A percentile compares a stretch with the other conserved stretches of the same genome.
Conservation (phyloP, 768 basidiomycete species). For the Pholiota microspora region DNA sequence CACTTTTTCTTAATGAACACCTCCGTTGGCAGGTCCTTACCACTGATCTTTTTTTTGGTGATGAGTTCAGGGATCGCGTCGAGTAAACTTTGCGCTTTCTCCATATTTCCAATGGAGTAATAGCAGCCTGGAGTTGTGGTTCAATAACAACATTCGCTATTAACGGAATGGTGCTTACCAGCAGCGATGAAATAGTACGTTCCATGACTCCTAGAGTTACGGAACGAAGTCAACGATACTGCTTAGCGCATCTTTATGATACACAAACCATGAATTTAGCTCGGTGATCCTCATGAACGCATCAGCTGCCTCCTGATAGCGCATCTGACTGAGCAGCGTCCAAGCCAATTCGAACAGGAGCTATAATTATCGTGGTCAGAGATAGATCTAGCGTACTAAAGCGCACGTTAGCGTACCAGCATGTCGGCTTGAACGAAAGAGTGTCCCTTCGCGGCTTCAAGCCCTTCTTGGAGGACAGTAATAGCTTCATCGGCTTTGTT, state of each 20-base stretch:
- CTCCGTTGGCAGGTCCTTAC: conserved; percentile 74
- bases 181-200: conserved; percentile 79
- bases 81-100: conserved; percentile 58
- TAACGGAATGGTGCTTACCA: conserved; percentile 30
- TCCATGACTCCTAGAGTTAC: conserved; percentile 59
- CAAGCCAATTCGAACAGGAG: conserved; percentile 78
- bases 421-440: conserved; percentile 73
- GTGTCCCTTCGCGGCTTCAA: conserved; percentile 50
- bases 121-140: too few relatives aligned
- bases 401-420: conserved; percentile 39
- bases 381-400: background rate
- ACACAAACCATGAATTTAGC: conserved; percentile 64
- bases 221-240: background rate
- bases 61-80: conserved; percentile 61
- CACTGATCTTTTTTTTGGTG: conserved; percentile 58
- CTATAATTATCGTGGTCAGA: conserved; percentile 27
- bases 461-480: conserved; percentile 52
- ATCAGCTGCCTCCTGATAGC: conserved; percentile 67
- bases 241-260: background rate
- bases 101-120: conserved; percentile 51
- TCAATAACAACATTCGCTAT: background rate
- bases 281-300: conserved; percentile 62
- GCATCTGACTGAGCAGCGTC: conserved; percentile 62
- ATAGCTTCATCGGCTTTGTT: conserved; percentile 66
- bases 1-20: conserved; percentile 76